Base-by-base conservation (phyloP, 768 basidiomycete species). In the Lactarius psammicola region DNA sequence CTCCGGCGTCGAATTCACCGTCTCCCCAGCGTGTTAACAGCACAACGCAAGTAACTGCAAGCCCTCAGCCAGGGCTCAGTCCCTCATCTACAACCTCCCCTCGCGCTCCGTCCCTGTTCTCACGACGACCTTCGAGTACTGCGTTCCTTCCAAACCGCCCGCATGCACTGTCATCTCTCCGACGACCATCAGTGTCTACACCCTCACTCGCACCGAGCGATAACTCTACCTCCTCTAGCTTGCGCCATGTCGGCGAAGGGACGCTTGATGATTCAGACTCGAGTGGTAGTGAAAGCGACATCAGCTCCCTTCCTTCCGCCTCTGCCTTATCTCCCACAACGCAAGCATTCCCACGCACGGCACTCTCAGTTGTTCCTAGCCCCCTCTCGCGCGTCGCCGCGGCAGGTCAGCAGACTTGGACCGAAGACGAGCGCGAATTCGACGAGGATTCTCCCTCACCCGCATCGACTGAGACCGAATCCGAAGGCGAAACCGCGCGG, bases 201-300 rank as follows among this genome's bases (percentile, higher is more conserved):
- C 71, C 71, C 17, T 75, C 81, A 34, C 79, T 76, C 58, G 59
- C 69, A 0, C 73, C 71, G 38, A 76, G 75, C 59, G 78, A 78
- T 38, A 77, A 70, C 55, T 73, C 74, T 3, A 78, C 74, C 51
- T 73, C 66, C 15, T 49, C 64, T 11, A 89, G 83, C 65, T 76
- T 84, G 36, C 78, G 84, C 1, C 86, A 90, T 70, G 84, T 87
- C 13, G 90, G 90, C 4, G 91, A 92, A 71, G 89, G 90, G 31
- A 88, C 87, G 1, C 75, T 93, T 4, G 87, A 89, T 64, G 89
- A 91, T 71, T 91, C 89, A 0, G 90, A 91, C 76, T 89, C 89
- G 1, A 83, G 82, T 1, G 70, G 72, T 33, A 75, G 74, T 64
- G 79, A 72, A 49, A 75, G 73, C 8, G 68, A 68, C 36, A 30